Percentiles rank a stretch among this genome's conserved stretches.
These are phyloP conservation scores for Escovopsis sp. DNA, from an alignment of 2,329 filamentous ascomycete genomes.

Conservation along the genomic window DNA sequence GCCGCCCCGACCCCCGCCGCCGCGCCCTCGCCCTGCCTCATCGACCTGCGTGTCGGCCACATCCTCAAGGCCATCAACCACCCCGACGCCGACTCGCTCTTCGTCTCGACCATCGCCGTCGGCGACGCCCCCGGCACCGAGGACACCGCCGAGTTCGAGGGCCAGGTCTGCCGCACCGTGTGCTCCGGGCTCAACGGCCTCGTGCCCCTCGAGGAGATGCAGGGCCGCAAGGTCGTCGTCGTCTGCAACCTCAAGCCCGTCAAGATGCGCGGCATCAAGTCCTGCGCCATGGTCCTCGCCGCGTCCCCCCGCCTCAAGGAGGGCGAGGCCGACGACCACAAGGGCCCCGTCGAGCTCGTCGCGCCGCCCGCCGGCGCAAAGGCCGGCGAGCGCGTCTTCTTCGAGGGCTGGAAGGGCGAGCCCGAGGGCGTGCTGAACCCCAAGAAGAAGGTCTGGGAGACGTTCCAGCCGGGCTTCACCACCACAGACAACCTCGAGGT, in stretches of 20 bases:
- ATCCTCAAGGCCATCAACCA: conserved; percentile 93
- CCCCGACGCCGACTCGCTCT: conserved; percentile 92
- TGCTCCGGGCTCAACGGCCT: conserved; percentile 94
- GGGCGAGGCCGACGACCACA: conserved; percentile 74
- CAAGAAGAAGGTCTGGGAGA: conserved; percentile 99
- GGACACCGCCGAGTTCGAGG: conserved; percentile 83
- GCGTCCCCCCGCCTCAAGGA: conserved; percentile 74
- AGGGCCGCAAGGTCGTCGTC: conserved; percentile 84
- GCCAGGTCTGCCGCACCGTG: conserved; percentile 82
- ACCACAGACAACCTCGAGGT: conserved; percentile 72
- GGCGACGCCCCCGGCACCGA: conserved; percentile 69
- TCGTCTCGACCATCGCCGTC: conserved; percentile 88
- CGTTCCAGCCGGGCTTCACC: conserved; percentile 88
- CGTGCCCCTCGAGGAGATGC: conserved; percentile 89
- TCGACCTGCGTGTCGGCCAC: conserved; percentile 92
- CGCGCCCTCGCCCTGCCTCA: conserved; percentile 67
- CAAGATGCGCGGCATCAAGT: conserved; percentile 85
- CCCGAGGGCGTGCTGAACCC: conserved; percentile 90
- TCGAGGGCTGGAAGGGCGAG: conserved; percentile 88
- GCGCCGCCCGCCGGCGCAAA: conserved; percentile 62
- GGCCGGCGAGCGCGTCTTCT: conserved; percentile 79
- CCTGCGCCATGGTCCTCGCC: conserved; percentile 80
- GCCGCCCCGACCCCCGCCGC: conserved; percentile 53
- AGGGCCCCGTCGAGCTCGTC: conserved; percentile 83
- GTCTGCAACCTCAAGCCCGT: conserved; percentile 98